Base-by-base conservation (phyloP, 805 yeast species). In the Yarrowia yakushimensis region DNA sequence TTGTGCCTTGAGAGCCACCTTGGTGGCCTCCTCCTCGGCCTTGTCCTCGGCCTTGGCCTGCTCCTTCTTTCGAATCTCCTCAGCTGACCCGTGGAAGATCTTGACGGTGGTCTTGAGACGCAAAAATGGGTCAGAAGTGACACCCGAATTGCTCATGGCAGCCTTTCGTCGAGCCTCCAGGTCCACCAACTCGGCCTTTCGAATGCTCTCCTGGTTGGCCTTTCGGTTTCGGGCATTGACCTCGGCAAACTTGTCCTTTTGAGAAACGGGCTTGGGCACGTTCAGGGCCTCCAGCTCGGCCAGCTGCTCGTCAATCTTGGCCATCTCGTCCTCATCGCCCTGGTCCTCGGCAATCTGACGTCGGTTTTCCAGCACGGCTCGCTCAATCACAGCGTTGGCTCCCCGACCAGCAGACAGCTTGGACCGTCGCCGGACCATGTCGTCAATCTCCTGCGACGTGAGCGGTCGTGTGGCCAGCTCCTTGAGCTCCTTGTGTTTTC, bases 61-160 rank as follows among this genome's bases (percentile, higher is more conserved):
- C 6, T 65, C 45, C 81, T 86, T 65, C 79, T 81, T 65, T 80
- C 83, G 50, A 79, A 76, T 63, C 73, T 46, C 62, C 34, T 66
- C 81, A 50, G 79, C 77, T 60, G 74, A 66, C 60, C 69, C 70
- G 63, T 91, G 90, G 74, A 90, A 93, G 65, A 90, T 84, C 69
- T 89, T 83, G 0, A 97, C 89, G 65, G 85, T 87, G 1, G 98
- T 93, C 72, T 89, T 87, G 71, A 94, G 81, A 73, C 98, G 85
- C 67, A 88, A 84, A 74, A 94, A 94, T 22, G 99, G 98, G 76
- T 94, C 83, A 61, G 82, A 78, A 63, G 75, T 75, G 43, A 68
- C 77, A 63, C 79, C 66, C 67, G 72, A 67, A 75, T 62, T 64
- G 41, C 66, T 68, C 54, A 66, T 46, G 27, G 66, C 69, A 54